Evolutionary conservation across 805 yeast genomes (phyloP), one percentile per base, ranked within the genome.

Genomic region (Yamadazyma kitorensis): DNA sequence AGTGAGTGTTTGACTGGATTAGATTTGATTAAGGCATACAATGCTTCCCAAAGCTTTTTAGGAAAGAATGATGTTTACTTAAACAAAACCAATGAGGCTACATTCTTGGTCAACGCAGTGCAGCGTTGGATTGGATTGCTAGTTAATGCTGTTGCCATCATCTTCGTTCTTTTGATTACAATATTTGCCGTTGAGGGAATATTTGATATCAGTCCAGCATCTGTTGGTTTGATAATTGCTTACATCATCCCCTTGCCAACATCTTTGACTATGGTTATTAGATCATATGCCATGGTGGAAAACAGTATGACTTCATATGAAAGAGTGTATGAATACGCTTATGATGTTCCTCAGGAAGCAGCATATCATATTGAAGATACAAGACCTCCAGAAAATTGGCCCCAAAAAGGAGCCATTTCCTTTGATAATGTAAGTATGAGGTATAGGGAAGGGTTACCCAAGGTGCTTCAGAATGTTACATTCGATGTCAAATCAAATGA

Each of bases 311-410:
- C 63, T 27, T 55, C 64, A 2, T 64, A 50, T 15, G 70, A 64
- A 40, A 57, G 70, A 51, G 37, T 64, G 9, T 48, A 55, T 30
- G 50, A 52, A 25, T 63, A 60, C 40, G 87, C 85, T 1, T 65
- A 61, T 41, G 62, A 73, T 13, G 57, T 86, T 35, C 80, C 78
- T 2, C 79, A 78, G 47, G 95, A 86, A 54, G 83, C 83, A 1
- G 71, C 82, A 0, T 74, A 71, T 57, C 74, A 47, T 45, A 68
- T 59, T 21, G 59, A 49, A 31, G 74, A 62, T 33, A 45, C 47
- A n/a, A 47, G 57, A 7, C 80, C 80, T 3, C 48, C 51, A 8
- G 59, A 67, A 4, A 44, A 52, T 2, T 77, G 82, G 83, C 82
- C 82, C 9, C 52, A 50, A 10, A 30, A 49, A 4, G 82, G 82